Evolutionary conservation across 176 grass and related monocot species (phyloP).

Genomic region (Eleusine indica): DNA sequence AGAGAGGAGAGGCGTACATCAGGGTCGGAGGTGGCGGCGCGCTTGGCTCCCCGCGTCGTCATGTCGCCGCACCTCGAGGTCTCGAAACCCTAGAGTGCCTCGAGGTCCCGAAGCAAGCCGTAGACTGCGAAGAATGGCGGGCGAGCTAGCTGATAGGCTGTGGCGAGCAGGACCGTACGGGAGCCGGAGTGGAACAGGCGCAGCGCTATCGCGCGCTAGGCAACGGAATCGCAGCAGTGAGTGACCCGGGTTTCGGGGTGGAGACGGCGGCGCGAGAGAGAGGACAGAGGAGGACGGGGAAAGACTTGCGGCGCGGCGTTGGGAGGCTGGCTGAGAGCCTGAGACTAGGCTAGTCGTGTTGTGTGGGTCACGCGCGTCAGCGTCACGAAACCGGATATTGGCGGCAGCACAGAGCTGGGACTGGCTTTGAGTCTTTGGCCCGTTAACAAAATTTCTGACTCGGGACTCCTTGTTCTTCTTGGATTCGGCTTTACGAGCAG

Average conservation of each 20-base stretch:
- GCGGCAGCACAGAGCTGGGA: no score
- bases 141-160: no score
- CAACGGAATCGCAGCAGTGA: neutral
- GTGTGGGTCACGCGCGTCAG: slow-evolving; percentile 6
- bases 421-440: no score
- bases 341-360: neutral
- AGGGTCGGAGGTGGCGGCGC: slow-evolving; percentile 43
- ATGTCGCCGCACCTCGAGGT: neutral
- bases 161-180: neutral
- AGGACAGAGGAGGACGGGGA: neutral
- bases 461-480: no score
- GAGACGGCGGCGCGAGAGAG: neutral
- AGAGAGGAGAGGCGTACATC: slow-evolving; percentile 35
- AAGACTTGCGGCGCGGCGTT: neutral
- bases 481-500: no score
- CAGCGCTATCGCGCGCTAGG: neutral
- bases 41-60: slow-evolving; percentile 65
- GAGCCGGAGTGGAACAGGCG: neutral
- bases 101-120: neutral
- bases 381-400: neutral
- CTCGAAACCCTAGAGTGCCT: slow-evolving; percentile 32
- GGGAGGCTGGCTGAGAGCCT: no score
- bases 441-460: no score
- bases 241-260: neutral
- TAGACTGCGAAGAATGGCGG: neutral